Conservation (phyloP, 2,329 filamentous ascomycete species). For the Biscogniauxia sp. region DNA sequence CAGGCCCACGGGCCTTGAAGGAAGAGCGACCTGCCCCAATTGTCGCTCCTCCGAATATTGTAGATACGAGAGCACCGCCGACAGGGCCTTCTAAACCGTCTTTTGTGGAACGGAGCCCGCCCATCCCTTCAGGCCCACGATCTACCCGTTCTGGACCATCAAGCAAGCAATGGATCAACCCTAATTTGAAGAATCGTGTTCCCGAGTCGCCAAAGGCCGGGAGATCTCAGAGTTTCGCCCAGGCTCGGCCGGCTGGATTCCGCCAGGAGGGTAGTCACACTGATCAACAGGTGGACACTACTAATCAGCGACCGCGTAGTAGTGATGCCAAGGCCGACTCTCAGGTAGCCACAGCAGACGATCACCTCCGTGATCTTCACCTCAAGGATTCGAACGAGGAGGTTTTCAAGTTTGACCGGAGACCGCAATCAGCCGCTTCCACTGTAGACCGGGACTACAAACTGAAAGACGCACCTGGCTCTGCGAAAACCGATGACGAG, state of each 20-base stretch:
- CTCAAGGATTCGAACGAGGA: slow-evolving; percentile 17
- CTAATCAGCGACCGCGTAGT: slow-evolving; percentile 47
- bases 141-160: slow-evolving; percentile 50
- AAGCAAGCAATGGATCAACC: slow-evolving; percentile 61
- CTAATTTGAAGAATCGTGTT: slow-evolving; percentile 46
- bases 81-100: slow-evolving; percentile 44
- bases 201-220: slow-evolving; percentile 53
- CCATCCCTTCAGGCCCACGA: slow-evolving; percentile 54
- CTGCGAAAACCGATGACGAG: slow-evolving; percentile 13
- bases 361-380: slow-evolving; percentile 20
- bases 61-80: slow-evolving; percentile 38
- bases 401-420: slow-evolving; percentile 14
- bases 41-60: slow-evolving; percentile 34
- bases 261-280: slow-evolving; percentile 36
- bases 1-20: slow-evolving; percentile 49
- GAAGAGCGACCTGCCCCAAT: slow-evolving; percentile 49
- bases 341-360: slow-evolving; percentile 15
- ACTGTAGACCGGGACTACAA: slow-evolving; percentile 22
- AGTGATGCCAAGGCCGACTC: slow-evolving; percentile 51
- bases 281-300: slow-evolving; percentile 41
- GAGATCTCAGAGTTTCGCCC: slow-evolving; percentile 49
- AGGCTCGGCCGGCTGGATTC: slow-evolving; percentile 34
- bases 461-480: slow-evolving; percentile 15
- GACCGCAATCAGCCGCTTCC: slow-evolving; percentile 25
- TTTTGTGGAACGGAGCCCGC: slow-evolving; percentile 42